phyloP scores from a whole-genome alignment of 768 basidiomycete genomes.

The Podaxis carcinomalis region DNA sequence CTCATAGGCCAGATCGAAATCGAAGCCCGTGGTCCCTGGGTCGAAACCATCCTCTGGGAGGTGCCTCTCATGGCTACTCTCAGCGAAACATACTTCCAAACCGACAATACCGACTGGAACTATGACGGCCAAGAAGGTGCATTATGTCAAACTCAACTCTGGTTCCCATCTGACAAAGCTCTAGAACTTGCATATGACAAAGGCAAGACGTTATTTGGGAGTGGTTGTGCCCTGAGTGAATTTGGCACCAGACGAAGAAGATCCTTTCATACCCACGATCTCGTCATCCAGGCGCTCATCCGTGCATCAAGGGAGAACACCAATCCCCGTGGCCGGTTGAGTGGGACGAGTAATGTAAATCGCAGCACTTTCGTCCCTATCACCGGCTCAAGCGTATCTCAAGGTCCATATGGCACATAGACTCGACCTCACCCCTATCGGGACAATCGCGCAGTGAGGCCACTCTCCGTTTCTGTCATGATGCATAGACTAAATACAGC shows the following conservation, averaged over 20 bases:
- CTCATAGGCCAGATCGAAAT: conserved; percentile 67
- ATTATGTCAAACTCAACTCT: neutral
- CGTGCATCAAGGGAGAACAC: conserved; percentile 49
- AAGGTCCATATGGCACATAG: conserved; percentile 85
- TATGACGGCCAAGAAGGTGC: conserved; percentile 79
- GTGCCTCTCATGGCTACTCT: conserved; percentile 92
- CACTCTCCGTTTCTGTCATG: neutral
- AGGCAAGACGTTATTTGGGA: conserved; percentile 54
- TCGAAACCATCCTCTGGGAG: conserved; percentile 90
- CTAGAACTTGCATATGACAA: conserved; percentile 74
- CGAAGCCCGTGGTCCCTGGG: conserved; percentile 68
- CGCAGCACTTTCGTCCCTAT: neutral
- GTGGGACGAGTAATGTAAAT: conserved; percentile 87
- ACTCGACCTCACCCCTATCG: conserved; percentile 60
- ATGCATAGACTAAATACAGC: neutral
- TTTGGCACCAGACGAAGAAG: conserved; percentile 85
- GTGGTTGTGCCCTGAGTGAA: conserved; percentile 73
- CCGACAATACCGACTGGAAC: conserved; percentile 76
- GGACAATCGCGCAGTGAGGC: conserved; percentile 84
- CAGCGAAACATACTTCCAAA: conserved; percentile 83
- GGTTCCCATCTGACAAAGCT: neutral
- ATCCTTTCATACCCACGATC: conserved; percentile 69
- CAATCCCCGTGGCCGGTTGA: conserved; percentile 44
- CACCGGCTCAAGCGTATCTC: conserved; percentile 1
- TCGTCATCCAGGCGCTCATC: conserved; percentile 66